phyloP scores from a whole-genome alignment of 1,284 basidiomycete genomes.

The Trichosporon coremiiforme region DNA sequence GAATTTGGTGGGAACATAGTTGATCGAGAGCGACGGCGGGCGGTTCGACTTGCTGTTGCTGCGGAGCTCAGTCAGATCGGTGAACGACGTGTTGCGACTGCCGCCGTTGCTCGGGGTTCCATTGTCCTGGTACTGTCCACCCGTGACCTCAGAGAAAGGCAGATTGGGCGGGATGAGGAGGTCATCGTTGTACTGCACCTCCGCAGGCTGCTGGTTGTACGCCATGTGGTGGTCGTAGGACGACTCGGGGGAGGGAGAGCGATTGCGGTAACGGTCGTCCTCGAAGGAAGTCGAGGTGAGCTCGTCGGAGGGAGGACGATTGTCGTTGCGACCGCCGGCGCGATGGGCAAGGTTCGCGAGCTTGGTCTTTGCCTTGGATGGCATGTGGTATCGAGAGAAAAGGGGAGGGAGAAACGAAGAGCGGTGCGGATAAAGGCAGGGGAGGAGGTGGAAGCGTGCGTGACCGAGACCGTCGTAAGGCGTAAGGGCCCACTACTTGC shows the following conservation, averaged over 20 bases:
- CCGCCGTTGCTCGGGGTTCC: slow-evolving; percentile 20
- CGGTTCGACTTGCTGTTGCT: slow-evolving; percentile 33
- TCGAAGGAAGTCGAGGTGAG: slow-evolving; percentile 17
- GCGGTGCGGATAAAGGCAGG: slow-evolving; percentile 1
- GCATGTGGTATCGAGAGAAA: slow-evolving; percentile 14
- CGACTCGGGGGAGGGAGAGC: slow-evolving; percentile 23
- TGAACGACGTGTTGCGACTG: slow-evolving; percentile 34
- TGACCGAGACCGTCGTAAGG: slow-evolving; percentile 12
- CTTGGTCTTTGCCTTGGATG: slow-evolving; percentile 14
- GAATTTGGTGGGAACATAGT: slow-evolving; percentile 70
- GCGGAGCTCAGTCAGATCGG: slow-evolving; percentile 33
- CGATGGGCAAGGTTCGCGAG: slow-evolving; percentile 6
- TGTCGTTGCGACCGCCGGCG: slow-evolving; percentile 17
- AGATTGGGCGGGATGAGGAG: slow-evolving; percentile 40
- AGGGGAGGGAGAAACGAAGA: slow-evolving; percentile 2
- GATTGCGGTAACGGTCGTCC: slow-evolving; percentile 20
- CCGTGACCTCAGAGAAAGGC: slow-evolving; percentile 37
- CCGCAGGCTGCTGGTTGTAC: slow-evolving; percentile 27
- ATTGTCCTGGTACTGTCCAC: slow-evolving; percentile 26
- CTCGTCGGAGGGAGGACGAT: slow-evolving; percentile 17
- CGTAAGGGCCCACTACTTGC: slow-evolving; percentile 6
- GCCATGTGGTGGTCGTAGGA: slow-evolving; percentile 30
- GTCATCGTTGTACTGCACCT: slow-evolving; percentile 38
- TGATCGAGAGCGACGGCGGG: slow-evolving; percentile 59
- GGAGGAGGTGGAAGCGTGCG: slow-evolving; percentile 13